Base-by-base conservation (phyloP, 2,329 filamentous ascomycete genomes). In the Stagonosporopsis tanaceti region DNA sequence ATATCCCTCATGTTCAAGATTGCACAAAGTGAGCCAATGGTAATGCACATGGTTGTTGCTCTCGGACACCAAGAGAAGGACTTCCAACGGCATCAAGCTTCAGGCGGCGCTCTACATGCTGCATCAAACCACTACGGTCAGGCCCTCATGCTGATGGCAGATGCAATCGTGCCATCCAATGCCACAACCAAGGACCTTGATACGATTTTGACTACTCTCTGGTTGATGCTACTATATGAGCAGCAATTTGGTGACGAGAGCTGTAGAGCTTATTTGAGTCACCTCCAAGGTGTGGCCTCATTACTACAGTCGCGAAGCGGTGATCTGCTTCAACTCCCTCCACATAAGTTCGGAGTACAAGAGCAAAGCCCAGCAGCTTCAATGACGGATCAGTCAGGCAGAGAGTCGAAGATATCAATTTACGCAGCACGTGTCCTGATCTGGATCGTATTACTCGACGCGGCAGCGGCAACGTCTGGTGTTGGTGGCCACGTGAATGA, bases 161-260 rank as follows among this genome's bases (percentile, higher is more conserved):
- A 70, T 30, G 61, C 66, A 4, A 64, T 56, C 6, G 47, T 75
- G 24, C 61, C 62, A 20, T 61, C 64, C 14, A 53, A 11, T n/a
- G 37, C 58, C 14, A 48, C 46, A 1, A 57, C 65, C 4, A 54
- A 69, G 4, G 69, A 76, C 27, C 60, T 76, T 2, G 73, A 76
- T 45, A 62, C 64, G 0, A 68, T 76, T 24, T 66, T 67, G 14
- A 71, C 75, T 1, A 66, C 69, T 0, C 47, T 77, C 6, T 77
- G 74, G 59, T 57, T 78, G 9, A 77, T 78, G 73, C 66, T 78
- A 1, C 40, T 74, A 2, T 78, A 77, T 34, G 76, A 78, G 60
- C 75, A 78, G 51, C 75, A 76, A 32, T 76, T 72, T 34, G 75
- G 75, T n/a, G 76, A 78, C 15, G 64, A 67, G 1, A 61, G 56